Evolutionary conservation across 2,329 filamentous ascomycete genomes (phyloP), one percentile per base, ranked within the genome.

Genomic region (Monosporascus sp.): DNA sequence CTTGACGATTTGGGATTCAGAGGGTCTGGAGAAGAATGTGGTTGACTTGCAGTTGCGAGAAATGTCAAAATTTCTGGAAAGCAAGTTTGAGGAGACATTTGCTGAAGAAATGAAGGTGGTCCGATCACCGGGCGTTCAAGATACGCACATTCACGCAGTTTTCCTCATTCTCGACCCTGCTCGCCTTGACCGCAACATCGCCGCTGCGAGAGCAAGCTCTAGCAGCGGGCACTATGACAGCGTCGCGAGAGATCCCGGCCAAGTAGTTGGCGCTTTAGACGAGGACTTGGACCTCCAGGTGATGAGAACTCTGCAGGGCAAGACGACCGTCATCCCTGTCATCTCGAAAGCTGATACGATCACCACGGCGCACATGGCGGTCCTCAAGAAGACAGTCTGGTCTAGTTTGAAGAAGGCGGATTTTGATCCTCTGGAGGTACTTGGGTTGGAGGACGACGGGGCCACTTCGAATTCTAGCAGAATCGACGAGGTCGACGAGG

Each of bases 81-180:
- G 88, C 77, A 97, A 97, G 72, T 99, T 99, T 63, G 93, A 99
- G 70, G 94, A 99, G 66, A 97, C 94, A 0, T 96, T 99, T 69
- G 85, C 85, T 48, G 94, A 99, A 73, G 94, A 99, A 76, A 96
- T 96, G 82, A 97, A 97, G 77, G 92, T 99, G 47, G 81, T 97
- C 57, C 88, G 94, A 64, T 91, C 92, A 51, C 93, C 94, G 26
- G 93, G 92, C 52, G 88, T 90, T 59, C 90, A 91, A 69, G 94
- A 99, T 75, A 97, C 93, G 49, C 94, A 99, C 71, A 96, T 99
- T 60, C 94, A 99, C 69, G 95, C 91, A 61, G 91, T 91, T 52
- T 96, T 99, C 73, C 80, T 97, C 52, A 77, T 99, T 52, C 83
- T 99, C 52, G 94, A 99, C 69, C 94, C 94, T 1, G 78, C 85